Conservation (phyloP, 2,329 filamentous ascomycete genomes). For the Lecanosticta acicola region DNA sequence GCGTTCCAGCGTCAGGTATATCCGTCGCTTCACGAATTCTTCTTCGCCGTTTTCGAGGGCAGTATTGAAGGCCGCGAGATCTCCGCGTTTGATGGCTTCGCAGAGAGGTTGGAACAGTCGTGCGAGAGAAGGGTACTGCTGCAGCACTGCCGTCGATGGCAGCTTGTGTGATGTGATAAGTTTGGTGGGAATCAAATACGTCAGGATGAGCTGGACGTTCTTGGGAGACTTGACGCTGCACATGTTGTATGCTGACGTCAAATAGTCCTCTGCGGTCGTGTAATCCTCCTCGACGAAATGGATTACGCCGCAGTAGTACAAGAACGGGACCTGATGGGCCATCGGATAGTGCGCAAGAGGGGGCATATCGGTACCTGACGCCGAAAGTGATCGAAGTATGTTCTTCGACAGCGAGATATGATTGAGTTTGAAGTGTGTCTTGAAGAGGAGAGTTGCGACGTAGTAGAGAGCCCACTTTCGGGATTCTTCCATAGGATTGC, state of each 20-base stretch:
- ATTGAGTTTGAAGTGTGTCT: constrained; percentile 90
- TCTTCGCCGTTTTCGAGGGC: constrained; percentile 77
- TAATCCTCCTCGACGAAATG: constrained; percentile 94
- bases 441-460: constrained; percentile 90
- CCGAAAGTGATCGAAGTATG: constrained; percentile 75
- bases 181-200: constrained; percentile 89
- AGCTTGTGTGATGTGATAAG: constrained; percentile 82
- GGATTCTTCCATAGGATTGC: constrained; percentile 77
- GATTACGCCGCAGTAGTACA: constrained; percentile 93
- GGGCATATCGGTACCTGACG: constrained; percentile 67
- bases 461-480: constrained; percentile 98
- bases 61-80: constrained; percentile 76
- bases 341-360: constrained; percentile 72
- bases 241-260: constrained; percentile 74
- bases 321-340: constrained; percentile 89
- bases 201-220: constrained; percentile 89
- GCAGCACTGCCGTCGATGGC: constrained; percentile 65
- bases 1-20: constrained; percentile 90
- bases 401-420: constrained; percentile 85
- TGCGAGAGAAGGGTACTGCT: constrained; percentile 69
- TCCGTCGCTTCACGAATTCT: constrained; percentile 87
- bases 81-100: constrained; percentile 71
- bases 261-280: constrained; percentile 68
- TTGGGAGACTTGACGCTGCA: constrained; percentile 65
- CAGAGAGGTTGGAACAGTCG: constrained; percentile 72